Evolutionary conservation across 495 filamentous ascomycete species (phyloP), one percentile per base, ranked within the genome.

Genomic region (Penicillium chermesinum): DNA sequence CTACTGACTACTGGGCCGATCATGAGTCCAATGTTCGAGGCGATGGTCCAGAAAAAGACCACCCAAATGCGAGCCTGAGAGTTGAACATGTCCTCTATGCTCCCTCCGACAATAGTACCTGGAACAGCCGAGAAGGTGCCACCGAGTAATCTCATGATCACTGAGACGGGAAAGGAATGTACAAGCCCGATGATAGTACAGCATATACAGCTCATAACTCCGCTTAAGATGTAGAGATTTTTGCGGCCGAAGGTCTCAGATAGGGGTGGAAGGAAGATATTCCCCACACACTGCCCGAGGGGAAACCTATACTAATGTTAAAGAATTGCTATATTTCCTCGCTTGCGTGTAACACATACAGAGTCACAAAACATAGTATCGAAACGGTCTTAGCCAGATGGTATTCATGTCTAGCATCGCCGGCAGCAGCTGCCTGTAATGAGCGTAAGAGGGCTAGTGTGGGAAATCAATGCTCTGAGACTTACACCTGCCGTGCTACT

Each of bases 181-280:
- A 68, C 59, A 0, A 63, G 45, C 7, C 66, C 75, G 19, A 77
- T 67, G 4, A 76, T 35, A 15, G 72, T 39, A 41, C 75, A 76
- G 41, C 63, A 70, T 8, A 71, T 41, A 30, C 64, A 60, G 46
- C 70, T 79, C 16, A 72, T 33, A 1, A 58, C 57, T 8, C 69
- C 67, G 25, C 75, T 73, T 6, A 64, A 48, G n/a, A 78, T 56
- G 41, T 81, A 81, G 10, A 77, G 63, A 12, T 57, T 63, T 38
- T 72, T 74, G 19, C 75, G 73, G 2, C 77, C 77, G 50, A 79
- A 77, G 0, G 66, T 58, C 54, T 81, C 77, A 0, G 75, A 74
- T 47, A 71, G 73, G 19, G 77, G 73, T 20, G 76, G 75, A 35
- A 78, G 70, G 15, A 79, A 40, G 20, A 81, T 61, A 13, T 68